These are phyloP conservation scores for Syzygium oleosum DNA, from an alignment of 345 rosid genomes.

Conservation along the genomic window DNA sequence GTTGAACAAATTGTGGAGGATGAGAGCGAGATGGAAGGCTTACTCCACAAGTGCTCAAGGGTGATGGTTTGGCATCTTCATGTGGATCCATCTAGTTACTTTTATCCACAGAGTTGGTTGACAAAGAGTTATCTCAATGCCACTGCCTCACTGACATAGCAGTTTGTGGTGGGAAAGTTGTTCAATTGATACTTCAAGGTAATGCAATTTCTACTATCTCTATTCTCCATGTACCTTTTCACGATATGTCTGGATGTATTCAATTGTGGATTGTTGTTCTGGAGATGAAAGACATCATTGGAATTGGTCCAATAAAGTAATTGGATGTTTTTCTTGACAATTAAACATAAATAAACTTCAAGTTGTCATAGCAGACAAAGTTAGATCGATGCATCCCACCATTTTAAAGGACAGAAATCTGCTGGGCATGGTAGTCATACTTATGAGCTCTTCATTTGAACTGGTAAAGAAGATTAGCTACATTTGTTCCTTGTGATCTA, in stretches of 20 bases:
- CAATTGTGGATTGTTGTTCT: neutral
- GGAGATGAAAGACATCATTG: neutral
- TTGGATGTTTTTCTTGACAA: neutral
- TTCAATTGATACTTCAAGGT: neutral
- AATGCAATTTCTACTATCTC: neutral
- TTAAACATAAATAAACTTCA: neutral
- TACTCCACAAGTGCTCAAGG: constrained; percentile 31
- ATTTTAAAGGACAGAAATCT: neutral
- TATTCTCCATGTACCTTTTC: neutral
- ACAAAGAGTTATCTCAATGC: constrained; percentile 34
- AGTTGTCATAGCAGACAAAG: neutral
- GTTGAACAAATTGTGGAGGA: constrained; percentile 64
- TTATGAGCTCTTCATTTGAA: neutral
- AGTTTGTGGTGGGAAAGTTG: neutral
- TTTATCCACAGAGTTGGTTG: constrained; percentile 37
- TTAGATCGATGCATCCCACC: neutral
- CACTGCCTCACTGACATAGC: constrained; percentile 16
- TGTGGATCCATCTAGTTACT: constrained; percentile 13
- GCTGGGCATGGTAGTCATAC: neutral
- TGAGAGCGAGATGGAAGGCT: constrained; percentile 68
- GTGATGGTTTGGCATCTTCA: constrained; percentile 46
- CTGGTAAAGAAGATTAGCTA: neutral
- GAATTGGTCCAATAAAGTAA: neutral
- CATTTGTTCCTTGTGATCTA: neutral
- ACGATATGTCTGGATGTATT: neutral